Base-by-base conservation (phyloP, 306 rosid species). In the Inga laurina region DNA sequence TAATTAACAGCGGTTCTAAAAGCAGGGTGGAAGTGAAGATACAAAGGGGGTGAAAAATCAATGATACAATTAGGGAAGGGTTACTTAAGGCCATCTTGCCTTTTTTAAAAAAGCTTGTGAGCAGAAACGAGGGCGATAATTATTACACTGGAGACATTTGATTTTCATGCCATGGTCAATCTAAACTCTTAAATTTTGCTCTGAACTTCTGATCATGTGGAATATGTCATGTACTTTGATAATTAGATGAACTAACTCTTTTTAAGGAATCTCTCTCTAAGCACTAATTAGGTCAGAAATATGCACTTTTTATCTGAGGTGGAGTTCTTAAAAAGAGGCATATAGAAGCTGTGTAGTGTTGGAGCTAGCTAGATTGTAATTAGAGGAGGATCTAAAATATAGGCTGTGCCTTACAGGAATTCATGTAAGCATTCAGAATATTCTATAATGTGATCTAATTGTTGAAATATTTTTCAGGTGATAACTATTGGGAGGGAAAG, bases 401-500 rank as follows among this genome's bases (percentile, higher is more conserved):
- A 67, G 32, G 48, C 24, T 30, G 74, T 54, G 54, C 35, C 32
- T 52, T 48, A 16, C 21, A 44, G 66, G 74, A 18, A n/a, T 71
- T 70, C 76, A 61, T 72, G 64, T 74, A n/a, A 30, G 48, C 41
- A 48, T 73, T 35, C 39, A 61, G 41, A 72, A 62, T 77, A 81
- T 70, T 61, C 82, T 62, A 48, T 59, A 75, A 81, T 19, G 41
- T 62, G 64, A 64, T 77, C 61, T 65, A 77, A 73, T 46, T 11
- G 43, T 74, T 87, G 67, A 57, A 77, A 77, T 74, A 78, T 76
- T 45, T 83, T 88, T 78, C 86, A 96, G 99, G 97, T 94, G 65
- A 91, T 96, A 84, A 89, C 91, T 52, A 89, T 96, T 76, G 97
- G 97, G 82, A 89, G 93, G 79, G 99, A 96, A 88, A 92, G 92